Conservation (phyloP, 1,284 basidiomycete species). For the Ceratobasidium sp. region DNA sequence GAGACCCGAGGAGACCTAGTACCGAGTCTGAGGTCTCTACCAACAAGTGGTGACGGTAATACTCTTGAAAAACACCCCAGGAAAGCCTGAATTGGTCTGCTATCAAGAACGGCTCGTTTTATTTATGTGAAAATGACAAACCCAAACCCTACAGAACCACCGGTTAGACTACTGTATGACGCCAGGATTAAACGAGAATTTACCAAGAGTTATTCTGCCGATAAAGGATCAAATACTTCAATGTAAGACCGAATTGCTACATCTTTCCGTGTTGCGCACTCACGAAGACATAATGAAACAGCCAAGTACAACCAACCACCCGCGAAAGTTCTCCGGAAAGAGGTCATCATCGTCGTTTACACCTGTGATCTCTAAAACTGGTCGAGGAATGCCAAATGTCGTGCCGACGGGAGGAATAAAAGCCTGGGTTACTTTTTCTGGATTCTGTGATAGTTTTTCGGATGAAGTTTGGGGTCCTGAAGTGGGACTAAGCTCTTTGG, state of each 20-base stretch:
- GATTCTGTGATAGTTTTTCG: no score
- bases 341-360: slow-evolving; percentile 42
- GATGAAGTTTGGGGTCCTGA: no score
- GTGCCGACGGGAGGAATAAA: background rate
- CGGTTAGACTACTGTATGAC: no score
- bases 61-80: slow-evolving; percentile 50
- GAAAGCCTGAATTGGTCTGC: slow-evolving; percentile 24
- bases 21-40: slow-evolving; percentile 44
- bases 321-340: slow-evolving; percentile 49
- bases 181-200: background rate
- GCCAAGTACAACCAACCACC: slow-evolving; percentile 49
- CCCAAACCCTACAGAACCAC: background rate
- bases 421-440: background rate
- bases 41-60: slow-evolving; percentile 47
- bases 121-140: background rate
- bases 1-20: slow-evolving; percentile 46
- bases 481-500: no score
- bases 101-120: background rate
- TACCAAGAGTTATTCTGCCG: slow-evolving; percentile 39
- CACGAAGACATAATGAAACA: slow-evolving; percentile 46
- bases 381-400: background rate
- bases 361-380: background rate
- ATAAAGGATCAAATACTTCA: background rate
- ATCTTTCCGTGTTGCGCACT: background rate
- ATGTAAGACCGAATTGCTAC: background rate